Percentiles rank a stretch among this genome's conserved stretches.
Conservation (phyloP, 2,329 filamentous ascomycete genomes). For the Epichloe sylvatica region DNA sequence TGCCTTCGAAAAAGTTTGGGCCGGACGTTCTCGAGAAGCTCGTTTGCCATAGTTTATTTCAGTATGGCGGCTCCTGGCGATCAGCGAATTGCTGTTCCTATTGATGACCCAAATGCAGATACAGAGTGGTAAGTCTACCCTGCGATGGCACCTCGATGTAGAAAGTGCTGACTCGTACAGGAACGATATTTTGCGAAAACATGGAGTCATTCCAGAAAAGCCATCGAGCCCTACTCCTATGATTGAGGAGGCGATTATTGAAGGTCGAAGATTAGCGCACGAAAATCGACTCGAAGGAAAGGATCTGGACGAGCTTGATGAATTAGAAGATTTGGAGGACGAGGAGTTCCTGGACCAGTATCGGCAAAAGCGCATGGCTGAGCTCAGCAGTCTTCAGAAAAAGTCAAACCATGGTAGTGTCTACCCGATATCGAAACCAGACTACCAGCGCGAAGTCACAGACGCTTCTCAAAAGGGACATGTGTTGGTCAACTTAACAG, state of each 20-base stretch:
- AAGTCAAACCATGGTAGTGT: slow-evolving; percentile 78
- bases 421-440: slow-evolving; percentile 86
- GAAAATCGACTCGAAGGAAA: slow-evolving; percentile 91
- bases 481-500: slow-evolving; percentile 70
- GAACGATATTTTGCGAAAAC: slow-evolving; percentile 96
- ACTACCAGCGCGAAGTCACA: slow-evolving; percentile 83
- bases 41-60: neutral
- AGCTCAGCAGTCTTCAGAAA: slow-evolving; percentile 60
- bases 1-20: neutral
- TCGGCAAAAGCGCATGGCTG: slow-evolving; percentile 71
- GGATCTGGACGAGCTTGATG: slow-evolving; percentile 83
- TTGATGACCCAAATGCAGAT: slow-evolving; percentile 91
- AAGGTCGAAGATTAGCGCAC: slow-evolving; percentile 70
- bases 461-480: slow-evolving; percentile 62
- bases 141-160: slow-evolving; percentile 9
- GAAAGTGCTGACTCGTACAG: slow-evolving; percentile 31
- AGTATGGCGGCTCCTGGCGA: slow-evolving; percentile 49
- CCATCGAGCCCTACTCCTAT: slow-evolving; percentile 88
- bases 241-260: slow-evolving; percentile 84
- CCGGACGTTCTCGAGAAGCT: neutral
- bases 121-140: slow-evolving; percentile 74
- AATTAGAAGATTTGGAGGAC: slow-evolving; percentile 90
- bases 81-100: slow-evolving; percentile 61
- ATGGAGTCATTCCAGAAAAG: slow-evolving; percentile 95
- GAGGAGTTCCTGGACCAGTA: slow-evolving; percentile 83